A percentile compares a stretch with the other conserved stretches of the same genome.
phyloP scores from a whole-genome alignment of 352 stramenopile species.

The Saprolegnia parasitica region DNA sequence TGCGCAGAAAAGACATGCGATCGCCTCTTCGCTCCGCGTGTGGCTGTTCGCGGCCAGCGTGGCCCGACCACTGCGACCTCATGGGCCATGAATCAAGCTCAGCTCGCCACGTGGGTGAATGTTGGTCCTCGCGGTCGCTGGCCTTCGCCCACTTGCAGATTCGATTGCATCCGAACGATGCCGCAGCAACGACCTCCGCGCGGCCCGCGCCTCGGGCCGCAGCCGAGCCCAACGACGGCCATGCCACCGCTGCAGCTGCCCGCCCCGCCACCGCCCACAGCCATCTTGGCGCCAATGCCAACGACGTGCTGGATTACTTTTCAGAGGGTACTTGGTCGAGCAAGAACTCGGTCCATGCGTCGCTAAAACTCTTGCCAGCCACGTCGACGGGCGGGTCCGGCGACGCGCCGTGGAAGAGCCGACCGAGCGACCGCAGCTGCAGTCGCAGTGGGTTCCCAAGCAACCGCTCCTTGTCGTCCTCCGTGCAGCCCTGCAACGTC shows the following conservation, averaged over 20 bases:
- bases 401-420: background rate
- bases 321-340: background rate
- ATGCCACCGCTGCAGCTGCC: background rate
- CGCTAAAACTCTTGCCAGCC: constrained; percentile 11
- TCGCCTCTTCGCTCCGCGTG: too few species aligned
- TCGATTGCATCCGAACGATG: background rate
- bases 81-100: too few species aligned
- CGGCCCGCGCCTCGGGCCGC: background rate
- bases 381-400: background rate
- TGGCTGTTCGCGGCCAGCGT: too few species aligned
- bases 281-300: background rate
- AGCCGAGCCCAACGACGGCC: background rate
- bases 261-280: background rate
- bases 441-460: background rate
- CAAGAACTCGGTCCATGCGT: constrained; percentile 23
- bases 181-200: too few species aligned
- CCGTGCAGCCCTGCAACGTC: constrained; percentile 16
- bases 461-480: constrained; percentile 17
- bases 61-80: too few species aligned
- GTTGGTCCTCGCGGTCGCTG: too few species aligned
- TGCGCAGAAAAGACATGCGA: too few species aligned
- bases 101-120: too few species aligned
- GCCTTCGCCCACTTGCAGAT: too few species aligned
- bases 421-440: background rate
- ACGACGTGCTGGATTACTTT: constrained; percentile 20